Percentiles rank a stretch among this genome's conserved stretches.
These are phyloP conservation scores for Coemansia guatemalensis DNA, from an alignment of 192 early-diverging fungal species.

Conservation along the genomic window DNA sequence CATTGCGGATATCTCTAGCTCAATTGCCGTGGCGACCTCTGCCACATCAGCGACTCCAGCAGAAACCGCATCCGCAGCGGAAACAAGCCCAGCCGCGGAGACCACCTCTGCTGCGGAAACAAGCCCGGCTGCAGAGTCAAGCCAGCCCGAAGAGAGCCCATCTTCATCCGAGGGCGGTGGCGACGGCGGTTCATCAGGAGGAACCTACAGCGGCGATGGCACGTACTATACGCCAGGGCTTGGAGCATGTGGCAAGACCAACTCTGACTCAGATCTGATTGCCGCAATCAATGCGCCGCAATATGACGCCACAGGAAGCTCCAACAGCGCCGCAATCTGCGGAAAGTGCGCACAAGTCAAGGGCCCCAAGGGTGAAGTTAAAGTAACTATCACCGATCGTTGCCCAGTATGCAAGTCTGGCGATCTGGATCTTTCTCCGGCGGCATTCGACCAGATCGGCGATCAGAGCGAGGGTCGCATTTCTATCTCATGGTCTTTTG, in stretches of 20 bases:
- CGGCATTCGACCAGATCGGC: slow-evolving; percentile 58
- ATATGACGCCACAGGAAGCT: slow-evolving; percentile 54
- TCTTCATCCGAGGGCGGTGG: slow-evolving; percentile 1
- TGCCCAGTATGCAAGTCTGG: slow-evolving; percentile 56
- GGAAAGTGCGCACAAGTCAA: slow-evolving; percentile 55
- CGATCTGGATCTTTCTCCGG: slow-evolving; percentile 57
- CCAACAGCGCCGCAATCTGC: slow-evolving; percentile 51
- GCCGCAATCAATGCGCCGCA: slow-evolving; percentile 60
- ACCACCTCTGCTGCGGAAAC: not conserved
- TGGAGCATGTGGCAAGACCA: slow-evolving; percentile 56
- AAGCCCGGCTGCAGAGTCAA: slow-evolving; percentile 1
- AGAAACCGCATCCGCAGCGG: not conserved
- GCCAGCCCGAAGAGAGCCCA: slow-evolving; percentile 6
- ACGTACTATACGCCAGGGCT: slow-evolving; percentile 58
- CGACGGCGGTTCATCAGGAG: slow-evolving; percentile 12
- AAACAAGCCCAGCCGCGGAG: not conserved
- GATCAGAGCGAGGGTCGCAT: slow-evolving; percentile 50
- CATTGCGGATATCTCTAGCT: too few species aligned
- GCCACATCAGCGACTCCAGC: not conserved
- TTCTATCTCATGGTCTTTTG: slow-evolving; percentile 56
- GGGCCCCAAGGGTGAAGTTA: slow-evolving; percentile 49
- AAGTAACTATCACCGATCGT: slow-evolving; percentile 55
- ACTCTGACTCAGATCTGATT: slow-evolving; percentile 53
- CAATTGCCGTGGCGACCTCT: not conserved
- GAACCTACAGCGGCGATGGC: slow-evolving; percentile 55